Evolutionary conservation across 768 basidiomycete species (phyloP).

Genomic region (Suillus paluster): DNA sequence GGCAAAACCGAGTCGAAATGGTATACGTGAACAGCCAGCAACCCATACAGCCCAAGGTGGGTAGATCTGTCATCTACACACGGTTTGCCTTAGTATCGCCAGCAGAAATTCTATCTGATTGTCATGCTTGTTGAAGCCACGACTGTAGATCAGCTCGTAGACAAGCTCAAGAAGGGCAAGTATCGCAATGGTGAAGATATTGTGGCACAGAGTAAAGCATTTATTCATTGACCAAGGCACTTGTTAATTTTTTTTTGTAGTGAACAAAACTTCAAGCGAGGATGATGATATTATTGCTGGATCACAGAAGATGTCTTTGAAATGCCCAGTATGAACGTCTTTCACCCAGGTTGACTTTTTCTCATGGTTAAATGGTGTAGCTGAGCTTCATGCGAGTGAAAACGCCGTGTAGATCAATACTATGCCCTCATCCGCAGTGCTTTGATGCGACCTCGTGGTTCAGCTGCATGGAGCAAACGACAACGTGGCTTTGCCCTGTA

Average conservation of each 20-base stretch:
- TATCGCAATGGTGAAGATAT: conserved; percentile 67
- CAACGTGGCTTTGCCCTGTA: conserved; percentile 94
- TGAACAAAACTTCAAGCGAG: conserved; percentile 59
- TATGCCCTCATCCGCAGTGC: conserved; percentile 90
- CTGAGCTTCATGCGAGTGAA: conserved; percentile 86
- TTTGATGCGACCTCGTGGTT: conserved; percentile 97
- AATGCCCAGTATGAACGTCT: conserved; percentile 77
- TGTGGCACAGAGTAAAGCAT: conserved; percentile 63
- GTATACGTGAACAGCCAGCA: conserved; percentile 90
- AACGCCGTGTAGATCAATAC: conserved; percentile 84
- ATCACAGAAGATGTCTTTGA: conserved; percentile 87
- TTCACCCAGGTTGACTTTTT: conserved; percentile 5
- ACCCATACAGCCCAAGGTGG: conserved; percentile 72
- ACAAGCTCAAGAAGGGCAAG: conserved; percentile 69
- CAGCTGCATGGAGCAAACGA: conserved; percentile 94
- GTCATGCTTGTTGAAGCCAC: conserved; percentile 86
- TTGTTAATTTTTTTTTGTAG: conserved; percentile 38
- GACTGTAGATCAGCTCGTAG: conserved; percentile 69
- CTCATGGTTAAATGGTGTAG: conserved; percentile 38
- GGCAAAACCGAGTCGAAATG: conserved; percentile 79
- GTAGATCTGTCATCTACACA: conserved; percentile 15
- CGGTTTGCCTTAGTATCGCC: conserved; percentile 7
- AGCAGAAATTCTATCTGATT: conserved; percentile 83
- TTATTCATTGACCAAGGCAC: neutral
- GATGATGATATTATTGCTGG: conserved; percentile 95